These are phyloP conservation scores for Gossypioides kirkii DNA, from an alignment of 345 rosid genomes.

Conservation along the genomic window DNA sequence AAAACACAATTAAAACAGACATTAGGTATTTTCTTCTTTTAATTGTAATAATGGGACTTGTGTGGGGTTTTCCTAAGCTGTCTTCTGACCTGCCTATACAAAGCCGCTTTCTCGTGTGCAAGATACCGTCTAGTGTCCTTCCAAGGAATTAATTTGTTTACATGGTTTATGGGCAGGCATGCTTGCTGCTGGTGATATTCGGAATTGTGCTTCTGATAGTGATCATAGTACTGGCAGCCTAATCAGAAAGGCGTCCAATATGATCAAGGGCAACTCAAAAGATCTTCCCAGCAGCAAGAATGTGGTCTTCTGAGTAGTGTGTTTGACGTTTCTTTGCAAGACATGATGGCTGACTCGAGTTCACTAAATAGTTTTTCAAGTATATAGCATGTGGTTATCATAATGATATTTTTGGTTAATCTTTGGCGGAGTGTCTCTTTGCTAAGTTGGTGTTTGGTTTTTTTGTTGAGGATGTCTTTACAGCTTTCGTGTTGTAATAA, in stretches of 20 bases:
- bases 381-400: slow-evolving; percentile 18
- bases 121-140: background rate
- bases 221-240: slow-evolving; percentile 67
- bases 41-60: background rate
- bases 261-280: background rate
- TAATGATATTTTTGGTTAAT: background rate
- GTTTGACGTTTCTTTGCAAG: background rate
- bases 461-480: slow-evolving; percentile 14
- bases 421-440: slow-evolving; percentile 6
- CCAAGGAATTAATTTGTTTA: background rate
- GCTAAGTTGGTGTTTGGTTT: slow-evolving; percentile 13
- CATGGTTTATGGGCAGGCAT: slow-evolving; percentile 42
- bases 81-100: background rate
- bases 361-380: slow-evolving; percentile 12
- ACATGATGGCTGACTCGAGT: slow-evolving; percentile 4
- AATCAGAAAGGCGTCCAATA: slow-evolving; percentile 16
- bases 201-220: slow-evolving; percentile 79
- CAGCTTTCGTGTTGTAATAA: slow-evolving; percentile 14
- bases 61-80: background rate
- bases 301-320: slow-evolving; percentile 7
- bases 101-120: background rate
- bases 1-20: background rate
- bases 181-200: slow-evolving; percentile 88
- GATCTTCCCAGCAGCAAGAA: slow-evolving; percentile 16
- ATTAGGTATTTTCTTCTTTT: background rate